Percentiles rank a stretch among this genome's conserved stretches.
Conservation (phyloP, 441 rosid species). For the Raphanus hybrid region DNA sequence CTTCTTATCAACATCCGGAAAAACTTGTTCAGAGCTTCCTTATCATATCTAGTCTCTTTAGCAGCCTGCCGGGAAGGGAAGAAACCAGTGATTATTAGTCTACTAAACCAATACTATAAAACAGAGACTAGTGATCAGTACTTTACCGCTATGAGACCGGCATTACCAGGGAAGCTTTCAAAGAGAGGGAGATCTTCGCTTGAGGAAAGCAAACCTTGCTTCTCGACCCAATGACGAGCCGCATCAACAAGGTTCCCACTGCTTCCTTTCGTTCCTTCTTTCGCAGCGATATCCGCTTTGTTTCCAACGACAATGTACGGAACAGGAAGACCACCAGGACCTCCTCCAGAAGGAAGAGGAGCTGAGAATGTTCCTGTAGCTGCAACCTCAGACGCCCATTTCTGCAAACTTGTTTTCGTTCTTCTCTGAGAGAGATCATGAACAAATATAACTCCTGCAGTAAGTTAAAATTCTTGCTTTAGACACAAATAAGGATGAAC, state of each 20-base stretch:
- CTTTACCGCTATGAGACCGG: conserved; percentile 52
- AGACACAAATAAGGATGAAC: neutral
- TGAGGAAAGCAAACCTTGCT: conserved; percentile 85
- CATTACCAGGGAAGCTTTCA: conserved; percentile 86
- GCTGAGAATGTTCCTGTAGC: conserved; percentile 88
- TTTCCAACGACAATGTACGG: conserved; percentile 89
- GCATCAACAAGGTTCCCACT: conserved; percentile 97
- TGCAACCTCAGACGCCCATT: conserved; percentile 92
- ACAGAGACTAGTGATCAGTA: neutral
- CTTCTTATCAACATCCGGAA: conserved; percentile 79
- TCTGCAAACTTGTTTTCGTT: conserved; percentile 89
- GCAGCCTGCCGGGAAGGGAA: conserved; percentile 64
- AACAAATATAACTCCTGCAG: conserved; percentile 89
- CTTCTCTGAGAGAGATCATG: conserved; percentile 96
- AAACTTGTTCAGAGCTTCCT: conserved; percentile 81
- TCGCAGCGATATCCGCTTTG: conserved; percentile 90
- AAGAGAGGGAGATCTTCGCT: conserved; percentile 94
- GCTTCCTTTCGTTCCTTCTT: conserved; percentile 90
- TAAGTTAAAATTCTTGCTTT: neutral
- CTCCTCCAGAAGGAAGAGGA: conserved; percentile 82
- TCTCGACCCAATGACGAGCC: conserved; percentile 99
- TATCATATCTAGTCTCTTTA: conserved; percentile 86
- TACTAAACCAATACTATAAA: neutral
- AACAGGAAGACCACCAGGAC: conserved; percentile 93
- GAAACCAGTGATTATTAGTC: neutral